Evolutionary conservation across 176 grass and related monocot genomes (phyloP).

Genomic region (Tillandsia leiboldiana): DNA sequence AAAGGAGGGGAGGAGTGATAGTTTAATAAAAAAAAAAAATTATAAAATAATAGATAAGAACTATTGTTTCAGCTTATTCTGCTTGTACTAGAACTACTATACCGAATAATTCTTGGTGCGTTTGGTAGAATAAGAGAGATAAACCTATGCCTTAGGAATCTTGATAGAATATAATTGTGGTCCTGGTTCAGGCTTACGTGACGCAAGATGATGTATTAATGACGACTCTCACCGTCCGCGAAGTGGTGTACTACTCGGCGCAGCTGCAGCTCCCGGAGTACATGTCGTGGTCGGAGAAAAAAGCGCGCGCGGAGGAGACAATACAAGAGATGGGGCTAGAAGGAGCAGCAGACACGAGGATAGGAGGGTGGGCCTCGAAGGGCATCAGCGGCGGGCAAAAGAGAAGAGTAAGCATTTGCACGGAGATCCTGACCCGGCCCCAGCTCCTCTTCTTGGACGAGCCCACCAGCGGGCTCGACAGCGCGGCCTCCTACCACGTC

Average conservation of each 20-base stretch:
- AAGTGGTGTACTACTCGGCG: constrained; percentile 72
- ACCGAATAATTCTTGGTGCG: too few species aligned
- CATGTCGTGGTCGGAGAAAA: constrained; percentile 49
- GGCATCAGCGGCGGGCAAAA: constrained; percentile 86
- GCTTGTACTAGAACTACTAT: too few species aligned
- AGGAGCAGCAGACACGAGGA: constrained; percentile 51
- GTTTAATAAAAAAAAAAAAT: too few species aligned
- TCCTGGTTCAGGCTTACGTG: constrained; percentile 50
- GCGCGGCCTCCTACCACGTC: constrained; percentile 74
- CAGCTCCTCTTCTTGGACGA: constrained; percentile 86
- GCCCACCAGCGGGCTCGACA: constrained; percentile 91
- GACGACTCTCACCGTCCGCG: constrained; percentile 76
- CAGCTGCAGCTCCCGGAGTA: constrained; percentile 56
- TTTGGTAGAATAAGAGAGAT: too few species aligned
- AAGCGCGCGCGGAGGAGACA: constrained; percentile 60
- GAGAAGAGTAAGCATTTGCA: constrained; percentile 64
- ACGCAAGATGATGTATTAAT: constrained; percentile 90
- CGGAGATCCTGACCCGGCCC: constrained; percentile 74
- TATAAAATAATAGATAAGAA: too few species aligned
- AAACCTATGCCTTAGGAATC: too few species aligned
- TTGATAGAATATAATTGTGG: too few species aligned
- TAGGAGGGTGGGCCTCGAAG: constrained; percentile 62
- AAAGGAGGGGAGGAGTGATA: too few species aligned
- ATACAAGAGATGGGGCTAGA: constrained; percentile 73
- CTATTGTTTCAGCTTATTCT: too few species aligned